A percentile compares a stretch with the other conserved stretches of the same genome.
These are phyloP conservation scores for Teunomyces panamensis DNA, from an alignment of 805 yeast genomes.

Conservation along the genomic window DNA sequence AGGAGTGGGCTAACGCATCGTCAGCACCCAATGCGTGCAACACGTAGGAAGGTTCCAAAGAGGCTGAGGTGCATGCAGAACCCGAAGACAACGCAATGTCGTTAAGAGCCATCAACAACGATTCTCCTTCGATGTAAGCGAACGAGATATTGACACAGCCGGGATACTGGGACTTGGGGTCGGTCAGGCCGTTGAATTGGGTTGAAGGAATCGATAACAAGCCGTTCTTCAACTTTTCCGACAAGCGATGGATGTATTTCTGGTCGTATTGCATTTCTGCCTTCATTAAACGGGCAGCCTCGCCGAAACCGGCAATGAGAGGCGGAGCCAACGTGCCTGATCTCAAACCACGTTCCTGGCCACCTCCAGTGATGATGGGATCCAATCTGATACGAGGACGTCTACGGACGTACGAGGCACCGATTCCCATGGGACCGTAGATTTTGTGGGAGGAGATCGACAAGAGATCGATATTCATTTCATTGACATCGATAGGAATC, in stretches of 20 bases:
- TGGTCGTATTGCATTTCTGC: constrained; percentile 73
- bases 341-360: constrained; percentile 97
- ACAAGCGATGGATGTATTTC: constrained; percentile 64
- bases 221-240: constrained; percentile 69
- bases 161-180: constrained; percentile 50
- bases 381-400: constrained; percentile 97
- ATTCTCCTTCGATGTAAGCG: constrained; percentile 98
- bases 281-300: constrained; percentile 83
- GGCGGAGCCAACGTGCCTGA: constrained; percentile 99
- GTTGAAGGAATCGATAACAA: constrained; percentile 84
- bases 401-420: constrained; percentile 93
- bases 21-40: constrained; percentile 96
- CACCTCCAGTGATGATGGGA: constrained; percentile 95
- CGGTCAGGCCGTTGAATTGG: constrained; percentile 79
- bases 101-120: constrained; percentile 93
- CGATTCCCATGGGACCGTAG: constrained; percentile 97
- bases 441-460: constrained; percentile 95
- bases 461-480: constrained; percentile 87
- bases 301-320: constrained; percentile 92
- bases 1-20: constrained; percentile 97
- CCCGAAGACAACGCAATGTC: constrained; percentile 96
- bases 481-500: constrained; percentile 87
- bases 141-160: constrained; percentile 97
- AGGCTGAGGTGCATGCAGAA: constrained; percentile 98
- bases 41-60: constrained; percentile 95